Evolutionary conservation across 257 asterid genomes (phyloP).

Genomic region (Lavandula angustifolia): DNA sequence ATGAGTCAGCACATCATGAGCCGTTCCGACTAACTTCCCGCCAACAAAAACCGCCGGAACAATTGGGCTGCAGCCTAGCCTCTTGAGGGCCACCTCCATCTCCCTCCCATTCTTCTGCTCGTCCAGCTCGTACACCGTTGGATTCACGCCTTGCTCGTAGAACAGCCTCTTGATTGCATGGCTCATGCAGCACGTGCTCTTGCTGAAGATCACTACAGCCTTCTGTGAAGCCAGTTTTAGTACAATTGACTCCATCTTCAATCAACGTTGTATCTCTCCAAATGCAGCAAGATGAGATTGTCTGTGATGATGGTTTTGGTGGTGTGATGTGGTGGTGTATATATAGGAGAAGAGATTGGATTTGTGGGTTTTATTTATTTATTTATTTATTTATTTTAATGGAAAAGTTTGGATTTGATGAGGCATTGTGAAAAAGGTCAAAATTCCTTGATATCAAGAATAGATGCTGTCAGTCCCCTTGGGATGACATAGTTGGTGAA

Average conservation of each 20-base stretch:
- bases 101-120: slow-evolving; percentile 53
- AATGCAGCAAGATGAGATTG: too few relatives aligned
- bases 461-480: too few relatives aligned
- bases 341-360: too few relatives aligned
- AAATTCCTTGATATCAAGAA: too few relatives aligned
- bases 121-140: slow-evolving; percentile 57
- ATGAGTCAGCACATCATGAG: slow-evolving; percentile 52
- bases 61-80: slow-evolving; percentile 60
- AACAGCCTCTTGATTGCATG: slow-evolving; percentile 72
- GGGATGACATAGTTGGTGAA: too few relatives aligned
- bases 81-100: slow-evolving; percentile 54
- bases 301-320: too few relatives aligned
- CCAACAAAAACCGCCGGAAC: slow-evolving; percentile 73
- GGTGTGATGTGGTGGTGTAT: too few relatives aligned
- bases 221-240: slow-evolving; percentile 19
- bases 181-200: slow-evolving; percentile 80
- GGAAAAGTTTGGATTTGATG: too few relatives aligned
- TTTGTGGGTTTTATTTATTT: too few relatives aligned
- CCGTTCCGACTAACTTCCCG: slow-evolving; percentile 57
- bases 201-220: slow-evolving; percentile 71
- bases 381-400: too few relatives aligned
- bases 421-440: too few relatives aligned
- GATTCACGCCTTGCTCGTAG: slow-evolving; percentile 72
- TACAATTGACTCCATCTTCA: slow-evolving; percentile 24
- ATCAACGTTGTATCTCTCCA: too few relatives aligned